phyloP scores from a whole-genome alignment of 805 yeast species.

The Cyberlindnera meyerae region DNA sequence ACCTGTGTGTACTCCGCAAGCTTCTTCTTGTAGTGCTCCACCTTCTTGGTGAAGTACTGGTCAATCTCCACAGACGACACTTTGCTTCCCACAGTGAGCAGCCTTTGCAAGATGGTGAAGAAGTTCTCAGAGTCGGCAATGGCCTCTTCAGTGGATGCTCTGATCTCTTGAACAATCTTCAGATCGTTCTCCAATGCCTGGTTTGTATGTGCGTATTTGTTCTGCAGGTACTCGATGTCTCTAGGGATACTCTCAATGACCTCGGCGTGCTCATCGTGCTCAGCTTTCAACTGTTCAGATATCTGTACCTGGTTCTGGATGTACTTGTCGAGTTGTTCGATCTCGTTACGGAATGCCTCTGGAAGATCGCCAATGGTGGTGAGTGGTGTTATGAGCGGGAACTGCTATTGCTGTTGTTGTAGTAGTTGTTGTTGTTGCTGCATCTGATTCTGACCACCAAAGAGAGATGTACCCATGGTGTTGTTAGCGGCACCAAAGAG shows the following conservation, averaged over 20 bases:
- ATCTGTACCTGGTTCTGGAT: conserved; percentile 70
- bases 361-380: conserved; percentile 74
- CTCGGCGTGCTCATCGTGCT: conserved; percentile 55
- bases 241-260: conserved; percentile 68
- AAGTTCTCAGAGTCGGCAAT: conserved; percentile 46
- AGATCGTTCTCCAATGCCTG: conserved; percentile 54
- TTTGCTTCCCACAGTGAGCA: conserved; percentile 48
- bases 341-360: conserved; percentile 59
- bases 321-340: conserved; percentile 66
- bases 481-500: conserved; percentile 37
- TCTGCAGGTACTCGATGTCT: conserved; percentile 60
- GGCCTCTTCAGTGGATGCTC: conserved; percentile 36
- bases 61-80: conserved; percentile 53
- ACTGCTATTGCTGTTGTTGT: conserved; percentile 33
- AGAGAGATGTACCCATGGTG: conserved; percentile 11
- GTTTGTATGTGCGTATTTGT: conserved; percentile 56
- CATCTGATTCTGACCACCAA: conserved; percentile 10
- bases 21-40: conserved; percentile 34
- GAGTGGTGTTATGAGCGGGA: conserved; percentile 58
- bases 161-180: conserved; percentile 41
- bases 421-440: conserved; percentile 17
- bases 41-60: conserved; percentile 46
- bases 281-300: conserved; percentile 61
- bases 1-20: conserved; percentile 46
- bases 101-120: conserved; percentile 48